These are phyloP conservation scores for Corchorus olitorius DNA, from an alignment of 345 rosid species.

Conservation along the genomic window DNA sequence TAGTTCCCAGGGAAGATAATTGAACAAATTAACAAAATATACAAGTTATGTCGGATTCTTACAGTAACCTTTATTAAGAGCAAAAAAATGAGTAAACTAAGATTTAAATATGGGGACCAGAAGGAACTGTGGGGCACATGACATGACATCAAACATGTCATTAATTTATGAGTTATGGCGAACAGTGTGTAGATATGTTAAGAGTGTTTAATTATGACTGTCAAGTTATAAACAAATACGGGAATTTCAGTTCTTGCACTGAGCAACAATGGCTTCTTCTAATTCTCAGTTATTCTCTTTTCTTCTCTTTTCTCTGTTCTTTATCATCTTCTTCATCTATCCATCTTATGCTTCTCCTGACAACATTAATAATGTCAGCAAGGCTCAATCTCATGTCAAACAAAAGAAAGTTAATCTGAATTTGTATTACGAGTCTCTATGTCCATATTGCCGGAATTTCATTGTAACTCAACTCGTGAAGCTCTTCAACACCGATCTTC, in stretches of 20 bases:
- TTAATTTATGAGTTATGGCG: background rate
- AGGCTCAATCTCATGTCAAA: constrained; percentile 6
- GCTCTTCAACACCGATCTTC: constrained; percentile 31
- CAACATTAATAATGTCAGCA: background rate
- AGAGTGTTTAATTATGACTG: background rate
- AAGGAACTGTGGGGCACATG: background rate
- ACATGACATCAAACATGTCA: too few relatives aligned
- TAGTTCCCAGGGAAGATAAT: background rate
- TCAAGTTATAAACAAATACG: too few relatives aligned
- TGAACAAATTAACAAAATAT: background rate
- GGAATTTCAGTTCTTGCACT: background rate
- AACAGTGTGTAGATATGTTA: background rate
- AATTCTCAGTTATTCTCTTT: constrained; percentile 5
- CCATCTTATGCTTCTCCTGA: constrained; percentile 20
- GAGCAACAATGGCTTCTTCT: constrained; percentile 22
- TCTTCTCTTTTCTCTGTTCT: constrained; percentile 14
- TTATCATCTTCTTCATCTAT: constrained; percentile 12
- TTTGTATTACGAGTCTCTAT: constrained; percentile 44
- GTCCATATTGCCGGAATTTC: constrained; percentile 34
- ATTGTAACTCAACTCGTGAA: constrained; percentile 31
- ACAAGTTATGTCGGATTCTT: background rate
- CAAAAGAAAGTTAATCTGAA: constrained; percentile 31
- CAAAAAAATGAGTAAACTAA: background rate
- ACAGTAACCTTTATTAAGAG: too few relatives aligned
- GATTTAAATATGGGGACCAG: background rate